Evolutionary conservation across 257 asterid genomes (phyloP).

Genomic region (Striga asiatica): DNA sequence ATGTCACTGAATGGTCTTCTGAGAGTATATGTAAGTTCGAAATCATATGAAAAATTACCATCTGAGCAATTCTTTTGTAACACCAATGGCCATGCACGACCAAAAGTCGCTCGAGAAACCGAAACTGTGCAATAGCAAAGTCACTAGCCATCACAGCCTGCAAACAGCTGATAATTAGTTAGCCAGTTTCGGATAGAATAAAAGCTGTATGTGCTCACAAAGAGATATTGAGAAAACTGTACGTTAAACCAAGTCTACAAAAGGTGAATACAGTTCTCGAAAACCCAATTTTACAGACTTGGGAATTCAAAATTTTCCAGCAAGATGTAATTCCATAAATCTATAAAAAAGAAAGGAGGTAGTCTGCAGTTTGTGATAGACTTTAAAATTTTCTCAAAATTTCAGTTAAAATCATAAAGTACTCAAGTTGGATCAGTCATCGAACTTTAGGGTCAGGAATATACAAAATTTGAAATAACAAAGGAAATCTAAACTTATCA

Average conservation of each 20-base stretch:
- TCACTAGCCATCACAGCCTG: slow-evolving; percentile 99
- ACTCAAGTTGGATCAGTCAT: too few species aligned
- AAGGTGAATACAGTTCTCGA: too few species aligned
- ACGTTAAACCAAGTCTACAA: too few species aligned
- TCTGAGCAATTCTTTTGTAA: slow-evolving; percentile 97
- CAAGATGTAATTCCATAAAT: not conserved
- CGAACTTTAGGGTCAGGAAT: too few species aligned
- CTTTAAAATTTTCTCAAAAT: too few species aligned
- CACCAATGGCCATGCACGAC: slow-evolving; percentile 99
- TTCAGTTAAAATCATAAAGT: too few species aligned
- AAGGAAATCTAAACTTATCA: too few species aligned
- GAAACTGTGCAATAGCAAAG: slow-evolving; percentile 95
- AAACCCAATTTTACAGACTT: not conserved
- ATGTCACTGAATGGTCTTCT: not conserved
- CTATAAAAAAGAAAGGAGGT: too few species aligned
- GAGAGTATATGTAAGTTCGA: not conserved
- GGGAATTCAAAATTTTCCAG: too few species aligned
- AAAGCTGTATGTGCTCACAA: not conserved
- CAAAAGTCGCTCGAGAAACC: slow-evolving; percentile 84
- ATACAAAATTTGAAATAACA: too few species aligned
- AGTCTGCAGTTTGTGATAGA: too few species aligned
- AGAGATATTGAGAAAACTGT: not conserved
- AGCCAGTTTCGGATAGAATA: slow-evolving; percentile 23
- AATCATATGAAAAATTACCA: slow-evolving; percentile 51
- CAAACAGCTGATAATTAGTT: slow-evolving; percentile 34